phyloP scores from a whole-genome alignment of 805 yeast genomes.

The Kazachstania bromeliacearum region DNA sequence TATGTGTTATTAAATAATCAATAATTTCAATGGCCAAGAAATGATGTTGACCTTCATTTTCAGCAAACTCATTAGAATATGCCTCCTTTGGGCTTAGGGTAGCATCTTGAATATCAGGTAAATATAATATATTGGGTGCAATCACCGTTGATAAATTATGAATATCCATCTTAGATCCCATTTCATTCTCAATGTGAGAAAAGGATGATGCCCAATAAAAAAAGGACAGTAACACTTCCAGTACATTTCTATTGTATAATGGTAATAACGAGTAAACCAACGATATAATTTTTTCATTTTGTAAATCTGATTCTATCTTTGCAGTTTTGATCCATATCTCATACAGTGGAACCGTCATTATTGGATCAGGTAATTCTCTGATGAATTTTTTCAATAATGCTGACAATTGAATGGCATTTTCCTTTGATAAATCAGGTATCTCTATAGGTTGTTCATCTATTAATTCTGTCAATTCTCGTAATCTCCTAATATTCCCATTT shows the following conservation, averaged over 20 bases:
- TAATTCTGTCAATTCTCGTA: constrained; percentile 60
- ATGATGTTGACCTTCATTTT: constrained; percentile 55
- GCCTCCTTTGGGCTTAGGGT: constrained; percentile 22
- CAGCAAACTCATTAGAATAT: constrained; percentile 33
- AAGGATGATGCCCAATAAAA: constrained; percentile 94
- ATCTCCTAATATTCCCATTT: constrained; percentile 84
- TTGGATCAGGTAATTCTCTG: constrained; percentile 87
- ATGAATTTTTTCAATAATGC: constrained; percentile 86
- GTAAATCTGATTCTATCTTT: constrained; percentile 38
- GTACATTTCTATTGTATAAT: constrained; percentile 65
- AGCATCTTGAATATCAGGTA: constrained; percentile 14
- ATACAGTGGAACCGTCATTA: constrained; percentile 66
- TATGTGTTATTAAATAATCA: constrained; percentile 69
- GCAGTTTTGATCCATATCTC: constrained; percentile 72
- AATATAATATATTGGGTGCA: constrained; percentile 79
- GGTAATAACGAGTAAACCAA: constrained; percentile 73
- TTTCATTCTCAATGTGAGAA: constrained; percentile 82
- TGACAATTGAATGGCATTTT: constrained; percentile 84
- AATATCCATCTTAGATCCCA: constrained; percentile 91
- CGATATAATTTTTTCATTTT: constrained; percentile 44
- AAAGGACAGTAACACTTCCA: constrained; percentile 79
- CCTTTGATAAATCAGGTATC: constrained; percentile 61
- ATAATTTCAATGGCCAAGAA: constrained; percentile 88
- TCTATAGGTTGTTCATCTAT: constrained; percentile 67
- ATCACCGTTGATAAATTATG: constrained; percentile 93